Evolutionary conservation across 331 rosid genomes (phyloP).

Genomic region (Ulmus americana): DNA sequence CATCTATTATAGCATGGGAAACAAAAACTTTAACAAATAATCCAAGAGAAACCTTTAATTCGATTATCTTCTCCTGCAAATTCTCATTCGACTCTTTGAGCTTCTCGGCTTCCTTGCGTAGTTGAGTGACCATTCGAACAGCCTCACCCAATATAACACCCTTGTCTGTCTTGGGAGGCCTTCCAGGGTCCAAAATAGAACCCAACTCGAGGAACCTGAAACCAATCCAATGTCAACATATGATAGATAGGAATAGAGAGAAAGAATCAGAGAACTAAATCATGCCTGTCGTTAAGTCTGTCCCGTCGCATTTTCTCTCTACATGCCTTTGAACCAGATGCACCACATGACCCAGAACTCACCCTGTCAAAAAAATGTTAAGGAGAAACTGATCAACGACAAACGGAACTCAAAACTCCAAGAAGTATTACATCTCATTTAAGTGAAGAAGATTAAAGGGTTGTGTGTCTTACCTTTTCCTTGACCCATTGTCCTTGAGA

Average conservation of each 20-base stretch:
- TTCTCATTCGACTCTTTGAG: constrained; percentile 53
- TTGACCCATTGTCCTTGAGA: constrained; percentile 42
- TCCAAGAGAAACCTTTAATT: constrained; percentile 52
- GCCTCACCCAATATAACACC: constrained; percentile 67
- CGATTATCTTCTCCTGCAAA: constrained; percentile 58
- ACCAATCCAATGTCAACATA: constrained; percentile 23
- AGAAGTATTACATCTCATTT: not conserved
- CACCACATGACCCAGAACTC: constrained; percentile 50
- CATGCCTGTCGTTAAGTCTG: constrained; percentile 79
- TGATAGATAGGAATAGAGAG: constrained; percentile 30
- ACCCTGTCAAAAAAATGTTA: constrained; percentile 30
- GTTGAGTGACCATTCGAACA: constrained; percentile 46
- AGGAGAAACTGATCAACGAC: constrained; percentile 7
- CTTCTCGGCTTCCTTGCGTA: constrained; percentile 55
- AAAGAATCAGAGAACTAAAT: constrained; percentile 29
- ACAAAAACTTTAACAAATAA: not conserved
- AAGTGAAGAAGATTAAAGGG: not conserved
- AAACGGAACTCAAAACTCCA: not conserved
- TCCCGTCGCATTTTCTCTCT: constrained; percentile 91
- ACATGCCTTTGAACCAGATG: constrained; percentile 67
- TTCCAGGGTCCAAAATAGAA: constrained; percentile 69
- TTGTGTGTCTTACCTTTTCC: constrained; percentile 41
- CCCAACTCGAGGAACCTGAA: constrained; percentile 82
- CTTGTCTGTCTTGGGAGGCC: constrained; percentile 76
- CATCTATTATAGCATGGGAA: not conserved